Base-by-base conservation (phyloP, 768 basidiomycete species). In the Suillus subaureus region DNA sequence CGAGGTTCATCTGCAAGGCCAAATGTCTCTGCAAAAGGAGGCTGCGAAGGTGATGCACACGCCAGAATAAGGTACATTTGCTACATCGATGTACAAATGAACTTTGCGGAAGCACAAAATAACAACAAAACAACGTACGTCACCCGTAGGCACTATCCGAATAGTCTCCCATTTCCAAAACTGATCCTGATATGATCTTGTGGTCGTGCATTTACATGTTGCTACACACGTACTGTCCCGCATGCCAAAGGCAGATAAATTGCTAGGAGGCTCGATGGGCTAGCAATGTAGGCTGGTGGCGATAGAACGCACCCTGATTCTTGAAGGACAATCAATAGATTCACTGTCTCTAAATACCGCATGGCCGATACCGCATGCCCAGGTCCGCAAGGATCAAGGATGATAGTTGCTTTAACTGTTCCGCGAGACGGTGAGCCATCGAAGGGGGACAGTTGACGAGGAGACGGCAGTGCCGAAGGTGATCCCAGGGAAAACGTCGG, bases 231-330 rank as follows among this genome's bases (percentile, higher is more conserved):
- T 65, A 7, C 84, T 83, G 68, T 93, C 92, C n/a, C 77, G 71
- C 0, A 79, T 75, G 11, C 85, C 81, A 62, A 86, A 83, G 1
- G 89, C 74, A 31, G 82, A 84, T 23, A 93, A 71, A 64, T 84
- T 74, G 15, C 91, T 92, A 65, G 12, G 51, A 64, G 15, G 26
- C 61, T 39, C 39, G 12, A 51, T 69, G 61, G 67, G 62, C 67
- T 58, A 40, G 13, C n/a, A 39, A 23, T 62, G 54, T 31, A 28
- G 52, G 61, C 31, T 37, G 18, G 40, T 47, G 42, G 11, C 39
- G 39, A 16, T n/a, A 35, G 16, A 42, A 74, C 81, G 72, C 71
- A 92, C 92, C 92, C 93, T 49, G 84, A 81, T 69, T 86, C 82
- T 61, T 89, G 89, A 47, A 94, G 74, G 28, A 84, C 84, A 1